A percentile compares a stretch with the other conserved stretches of the same genome.
Evolutionary conservation across 140 eudicot genomes (phyloP).

Genomic region (Anethum foeniculum): DNA sequence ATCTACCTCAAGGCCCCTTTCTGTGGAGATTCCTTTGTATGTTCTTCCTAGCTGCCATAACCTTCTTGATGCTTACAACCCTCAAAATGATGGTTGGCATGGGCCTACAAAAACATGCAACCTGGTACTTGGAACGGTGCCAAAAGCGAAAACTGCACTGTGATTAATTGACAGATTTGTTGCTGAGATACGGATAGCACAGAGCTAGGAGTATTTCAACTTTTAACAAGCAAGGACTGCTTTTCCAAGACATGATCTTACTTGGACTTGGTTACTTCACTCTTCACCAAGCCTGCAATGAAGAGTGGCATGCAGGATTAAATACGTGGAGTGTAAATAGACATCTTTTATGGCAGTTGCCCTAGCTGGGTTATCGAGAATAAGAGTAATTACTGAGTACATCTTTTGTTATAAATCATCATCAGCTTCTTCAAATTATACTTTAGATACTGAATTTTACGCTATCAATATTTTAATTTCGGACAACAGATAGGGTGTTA

Average conservation of each 20-base stretch:
- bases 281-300: background rate
- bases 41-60: constrained; percentile 34
- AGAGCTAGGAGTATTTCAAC: background rate
- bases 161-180: constrained; percentile 23
- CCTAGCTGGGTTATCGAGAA: background rate
- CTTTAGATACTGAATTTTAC: background rate
- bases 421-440: background rate
- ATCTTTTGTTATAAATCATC: background rate
- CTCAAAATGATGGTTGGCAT: constrained; percentile 77
- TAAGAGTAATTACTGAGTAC: background rate
- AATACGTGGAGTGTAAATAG: background rate
- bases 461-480: background rate
- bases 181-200: background rate
- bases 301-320: background rate
- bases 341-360: background rate
- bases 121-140: constrained; percentile 81
- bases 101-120: constrained; percentile 75
- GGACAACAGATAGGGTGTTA: background rate
- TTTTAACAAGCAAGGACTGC: background rate
- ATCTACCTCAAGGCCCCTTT: constrained; percentile 63
- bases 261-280: background rate
- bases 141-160: constrained; percentile 67
- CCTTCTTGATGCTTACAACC: constrained; percentile 73
- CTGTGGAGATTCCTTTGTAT: constrained; percentile 78
- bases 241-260: background rate